phyloP scores from a whole-genome alignment of 2,329 filamentous ascomycete genomes.

The Intubia oerlemansii region DNA sequence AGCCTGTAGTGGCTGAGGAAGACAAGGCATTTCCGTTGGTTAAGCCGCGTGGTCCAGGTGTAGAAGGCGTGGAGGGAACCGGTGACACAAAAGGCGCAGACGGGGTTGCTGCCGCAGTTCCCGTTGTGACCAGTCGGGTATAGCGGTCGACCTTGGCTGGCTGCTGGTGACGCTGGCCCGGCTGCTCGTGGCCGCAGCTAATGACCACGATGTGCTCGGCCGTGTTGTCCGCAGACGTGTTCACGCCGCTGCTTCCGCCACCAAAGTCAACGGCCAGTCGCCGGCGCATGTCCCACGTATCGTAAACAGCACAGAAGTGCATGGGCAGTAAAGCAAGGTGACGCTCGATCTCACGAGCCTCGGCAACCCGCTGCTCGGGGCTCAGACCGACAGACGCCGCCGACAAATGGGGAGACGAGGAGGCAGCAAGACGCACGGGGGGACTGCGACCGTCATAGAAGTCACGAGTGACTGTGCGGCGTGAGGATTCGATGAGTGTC shows the following conservation, averaged over 20 bases:
- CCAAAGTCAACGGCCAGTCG: slow-evolving; percentile 77
- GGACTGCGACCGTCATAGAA: slow-evolving; percentile 45
- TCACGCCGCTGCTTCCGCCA: slow-evolving; percentile 26
- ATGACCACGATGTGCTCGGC: slow-evolving; percentile 64
- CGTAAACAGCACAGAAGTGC: slow-evolving; percentile 57
- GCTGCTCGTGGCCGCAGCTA: slow-evolving; percentile 34
- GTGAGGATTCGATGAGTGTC: slow-evolving; percentile 59
- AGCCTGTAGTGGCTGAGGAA: no score
- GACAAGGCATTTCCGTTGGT: no score
- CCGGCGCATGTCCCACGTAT: slow-evolving; percentile 84
- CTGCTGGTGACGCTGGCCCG: slow-evolving; percentile 20
- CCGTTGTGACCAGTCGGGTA: slow-evolving; percentile 9
- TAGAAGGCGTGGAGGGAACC: no score
- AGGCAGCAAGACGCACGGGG: slow-evolving; percentile 50
- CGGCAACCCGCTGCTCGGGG: slow-evolving; percentile 47
- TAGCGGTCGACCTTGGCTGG: slow-evolving; percentile 22
- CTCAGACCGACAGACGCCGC: slow-evolving; percentile 51
- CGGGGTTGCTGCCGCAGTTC: no score
- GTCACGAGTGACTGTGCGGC: slow-evolving; percentile 49
- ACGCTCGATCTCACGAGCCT: slow-evolving; percentile 63
- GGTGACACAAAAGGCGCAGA: no score
- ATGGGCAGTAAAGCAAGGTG: slow-evolving; percentile 53
- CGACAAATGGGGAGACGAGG: slow-evolving; percentile 45
- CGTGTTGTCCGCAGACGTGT: slow-evolving; percentile 29
- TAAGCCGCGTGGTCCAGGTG: no score